phyloP scores from a whole-genome alignment of 306 rosid genomes.

The Ormosia emarginata region DNA sequence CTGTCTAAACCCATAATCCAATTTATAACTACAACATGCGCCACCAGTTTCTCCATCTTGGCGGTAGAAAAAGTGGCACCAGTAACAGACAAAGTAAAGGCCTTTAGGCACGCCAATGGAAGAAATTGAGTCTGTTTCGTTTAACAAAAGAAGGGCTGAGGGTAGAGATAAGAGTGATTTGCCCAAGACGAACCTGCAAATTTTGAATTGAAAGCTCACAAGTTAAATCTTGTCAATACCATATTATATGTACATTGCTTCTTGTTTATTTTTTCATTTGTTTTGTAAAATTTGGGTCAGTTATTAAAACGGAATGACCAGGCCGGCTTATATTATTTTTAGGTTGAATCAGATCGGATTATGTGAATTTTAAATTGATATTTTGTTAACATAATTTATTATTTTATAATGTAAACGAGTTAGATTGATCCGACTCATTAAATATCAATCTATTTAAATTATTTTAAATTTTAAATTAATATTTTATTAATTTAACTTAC shows the following conservation, averaged over 20 bases:
- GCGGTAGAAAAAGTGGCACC: conserved; percentile 29
- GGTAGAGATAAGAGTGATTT: conserved; percentile 45
- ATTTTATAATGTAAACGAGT: too few relatives aligned
- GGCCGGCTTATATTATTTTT: too few relatives aligned
- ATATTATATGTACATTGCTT: conserved; percentile 34
- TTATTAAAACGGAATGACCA: too few relatives aligned
- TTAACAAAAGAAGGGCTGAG: conserved; percentile 64
- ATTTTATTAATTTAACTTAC: too few relatives aligned
- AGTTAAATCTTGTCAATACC: conserved; percentile 53
- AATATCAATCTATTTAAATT: too few relatives aligned
- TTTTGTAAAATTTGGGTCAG: neutral
- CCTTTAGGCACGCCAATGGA: too few relatives aligned
- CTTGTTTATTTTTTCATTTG: neutral
- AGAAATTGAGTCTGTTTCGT: neutral
- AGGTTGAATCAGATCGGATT: too few relatives aligned
- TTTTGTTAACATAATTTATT: too few relatives aligned
- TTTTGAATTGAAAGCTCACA: conserved; percentile 28
- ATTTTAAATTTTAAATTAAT: too few relatives aligned
- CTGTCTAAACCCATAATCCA: too few relatives aligned
- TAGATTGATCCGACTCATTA: too few relatives aligned
- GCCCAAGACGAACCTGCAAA: conserved; percentile 43
- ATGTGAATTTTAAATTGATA: too few relatives aligned
- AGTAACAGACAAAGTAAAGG: neutral
- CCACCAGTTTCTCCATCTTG: neutral
- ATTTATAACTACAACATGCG: neutral